A percentile compares a stretch with the other conserved stretches of the same genome.
phyloP scores from a whole-genome alignment of 2,329 filamentous ascomycete genomes.

The Fusarium sp. region DNA sequence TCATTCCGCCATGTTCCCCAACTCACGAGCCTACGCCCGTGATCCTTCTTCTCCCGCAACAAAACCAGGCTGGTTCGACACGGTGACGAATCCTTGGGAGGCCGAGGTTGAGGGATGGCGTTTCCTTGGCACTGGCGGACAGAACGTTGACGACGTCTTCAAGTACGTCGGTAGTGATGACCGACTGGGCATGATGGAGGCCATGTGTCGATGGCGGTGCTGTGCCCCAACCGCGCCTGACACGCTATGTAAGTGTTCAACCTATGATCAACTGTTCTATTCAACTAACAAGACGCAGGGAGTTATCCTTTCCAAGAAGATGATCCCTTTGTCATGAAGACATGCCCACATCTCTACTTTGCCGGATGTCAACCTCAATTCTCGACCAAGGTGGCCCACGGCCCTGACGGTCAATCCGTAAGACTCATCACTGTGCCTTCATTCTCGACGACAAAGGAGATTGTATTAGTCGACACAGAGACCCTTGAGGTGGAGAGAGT shows the following conservation, averaged over 20 bases:
- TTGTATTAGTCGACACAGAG: conserved; percentile 88
- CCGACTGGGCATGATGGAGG: conserved; percentile 90
- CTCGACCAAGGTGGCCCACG: conserved; percentile 76
- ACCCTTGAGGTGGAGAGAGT: conserved; percentile 83
- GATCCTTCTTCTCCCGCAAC: conserved; percentile 53
- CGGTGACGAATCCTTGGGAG: conserved; percentile 93
- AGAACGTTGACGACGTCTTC: conserved; percentile 93
- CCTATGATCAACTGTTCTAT: background rate
- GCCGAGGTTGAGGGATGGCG: conserved; percentile 92
- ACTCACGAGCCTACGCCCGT: conserved; percentile 75
- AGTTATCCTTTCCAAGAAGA: conserved; percentile 96
- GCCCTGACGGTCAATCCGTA: conserved; percentile 76
- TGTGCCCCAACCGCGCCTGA: conserved; percentile 95
- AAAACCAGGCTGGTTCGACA: conserved; percentile 82
- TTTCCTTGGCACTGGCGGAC: conserved; percentile 86
- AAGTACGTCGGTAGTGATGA: conserved; percentile 88
- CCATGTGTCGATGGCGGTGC: conserved; percentile 92
- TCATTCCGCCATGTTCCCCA: conserved; percentile 90
- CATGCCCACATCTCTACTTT: conserved; percentile 92
- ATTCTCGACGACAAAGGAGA: conserved; percentile 81
- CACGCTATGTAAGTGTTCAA: conserved; percentile 79
- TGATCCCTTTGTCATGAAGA: conserved; percentile 88
- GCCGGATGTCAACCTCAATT: conserved; percentile 87
- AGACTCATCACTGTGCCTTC: conserved; percentile 85
- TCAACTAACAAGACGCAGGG: conserved; percentile 64